These are phyloP conservation scores for Monilinia vaccinii-corymbosi DNA, from an alignment of 2,329 filamentous ascomycete species.

Conservation along the genomic window DNA sequence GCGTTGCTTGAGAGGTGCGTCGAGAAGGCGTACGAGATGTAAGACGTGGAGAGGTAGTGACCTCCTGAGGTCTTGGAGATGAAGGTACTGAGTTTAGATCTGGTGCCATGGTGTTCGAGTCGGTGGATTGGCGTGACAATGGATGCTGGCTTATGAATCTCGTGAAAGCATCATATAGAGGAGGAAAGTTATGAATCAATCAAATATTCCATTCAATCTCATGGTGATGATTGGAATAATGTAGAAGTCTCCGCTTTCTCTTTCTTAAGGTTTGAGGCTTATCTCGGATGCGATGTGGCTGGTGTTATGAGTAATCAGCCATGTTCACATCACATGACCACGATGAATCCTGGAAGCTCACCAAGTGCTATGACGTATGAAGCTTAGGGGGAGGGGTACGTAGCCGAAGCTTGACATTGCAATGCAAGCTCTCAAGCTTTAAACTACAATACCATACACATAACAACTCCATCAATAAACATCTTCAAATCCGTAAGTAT, in stretches of 20 bases:
- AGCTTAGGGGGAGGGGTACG: no score
- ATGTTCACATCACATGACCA: neutral
- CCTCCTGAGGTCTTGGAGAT: constrained; percentile 22
- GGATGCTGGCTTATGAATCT: neutral
- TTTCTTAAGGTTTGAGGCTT: neutral
- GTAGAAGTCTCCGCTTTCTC: neutral
- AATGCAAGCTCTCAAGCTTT: neutral
- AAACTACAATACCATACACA: neutral
- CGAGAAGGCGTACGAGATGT: constrained; percentile 22
- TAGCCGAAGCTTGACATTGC: neutral
- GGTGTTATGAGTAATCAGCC: no score
- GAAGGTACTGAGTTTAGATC: constrained; percentile 30
- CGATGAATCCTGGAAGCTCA: neutral
- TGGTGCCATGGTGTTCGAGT: constrained; percentile 25
- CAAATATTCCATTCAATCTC: neutral
- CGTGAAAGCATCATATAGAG: neutral
- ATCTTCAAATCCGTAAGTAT: neutral
- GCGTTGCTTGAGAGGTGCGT: constrained; percentile 25
- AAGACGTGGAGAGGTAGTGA: constrained; percentile 23
- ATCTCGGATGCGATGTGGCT: neutral
- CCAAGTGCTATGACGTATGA: no score
- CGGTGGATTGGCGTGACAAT: neutral
- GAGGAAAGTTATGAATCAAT: neutral
- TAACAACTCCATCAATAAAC: neutral
- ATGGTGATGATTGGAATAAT: neutral